phyloP scores from a whole-genome alignment of 1,284 basidiomycete genomes.

The Austroboletus novae-zelandiae region DNA sequence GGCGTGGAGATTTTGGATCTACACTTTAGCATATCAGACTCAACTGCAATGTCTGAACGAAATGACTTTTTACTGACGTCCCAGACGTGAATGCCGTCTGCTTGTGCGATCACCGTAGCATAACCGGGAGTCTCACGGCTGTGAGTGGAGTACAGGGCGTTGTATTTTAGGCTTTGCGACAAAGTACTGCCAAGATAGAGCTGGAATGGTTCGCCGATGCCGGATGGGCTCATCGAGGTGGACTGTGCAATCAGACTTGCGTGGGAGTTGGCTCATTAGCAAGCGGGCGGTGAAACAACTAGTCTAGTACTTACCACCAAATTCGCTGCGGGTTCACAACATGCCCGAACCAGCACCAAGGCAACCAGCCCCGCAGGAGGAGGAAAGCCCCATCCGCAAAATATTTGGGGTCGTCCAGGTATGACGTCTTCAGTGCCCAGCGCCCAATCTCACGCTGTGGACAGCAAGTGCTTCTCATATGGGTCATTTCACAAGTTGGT shows the following conservation, averaged over 20 bases:
- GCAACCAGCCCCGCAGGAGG: constrained; percentile 18
- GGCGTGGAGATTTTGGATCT: constrained; percentile 67
- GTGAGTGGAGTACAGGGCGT: constrained; percentile 41
- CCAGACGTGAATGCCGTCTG: constrained; percentile 69
- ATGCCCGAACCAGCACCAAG: constrained; percentile 28
- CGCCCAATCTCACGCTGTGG: constrained; percentile 5
- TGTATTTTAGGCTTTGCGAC: constrained; percentile 23
- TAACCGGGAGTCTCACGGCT: constrained; percentile 47
- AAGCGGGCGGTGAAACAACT: too few relatives aligned
- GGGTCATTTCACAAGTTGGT: constrained; percentile 63
- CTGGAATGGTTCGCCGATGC: constrained; percentile 58
- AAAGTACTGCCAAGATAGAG: constrained; percentile 47
- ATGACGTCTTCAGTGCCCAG: constrained; percentile 6
- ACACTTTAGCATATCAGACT: constrained; percentile 15
- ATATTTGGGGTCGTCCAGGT: constrained; percentile 23
- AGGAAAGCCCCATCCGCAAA: constrained; percentile 24
- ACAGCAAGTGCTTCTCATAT: constrained; percentile 67
- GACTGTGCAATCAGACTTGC: constrained; percentile 1
- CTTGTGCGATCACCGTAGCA: constrained; percentile 63
- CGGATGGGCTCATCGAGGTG: constrained; percentile 40
- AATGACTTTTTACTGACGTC: constrained; percentile 49
- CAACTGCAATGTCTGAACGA: background rate
- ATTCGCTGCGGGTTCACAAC: constrained; percentile 2
- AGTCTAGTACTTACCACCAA: constrained; percentile 1
- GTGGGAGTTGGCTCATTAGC: constrained; percentile 19